A percentile compares a stretch with the other conserved stretches of the same genome.
Evolutionary conservation across 305 asterid species (phyloP).

Genomic region (Fraxinus sp.): DNA sequence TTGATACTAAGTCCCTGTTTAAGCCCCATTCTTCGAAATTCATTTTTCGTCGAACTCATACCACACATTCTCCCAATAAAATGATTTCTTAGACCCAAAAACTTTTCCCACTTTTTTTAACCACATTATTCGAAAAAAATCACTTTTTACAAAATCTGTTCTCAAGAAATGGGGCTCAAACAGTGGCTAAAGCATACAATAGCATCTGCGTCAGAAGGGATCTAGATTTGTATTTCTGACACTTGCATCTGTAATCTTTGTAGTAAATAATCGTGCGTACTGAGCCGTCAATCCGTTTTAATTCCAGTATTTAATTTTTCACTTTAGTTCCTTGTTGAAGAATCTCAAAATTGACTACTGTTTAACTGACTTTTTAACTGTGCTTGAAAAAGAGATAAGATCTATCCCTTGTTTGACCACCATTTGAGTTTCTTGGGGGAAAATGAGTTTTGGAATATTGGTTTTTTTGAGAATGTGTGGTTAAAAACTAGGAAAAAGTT

Average conservation of each 20-base stretch:
- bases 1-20: not conserved
- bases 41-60: not conserved
- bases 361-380: not conserved
- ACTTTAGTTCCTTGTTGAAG: not conserved
- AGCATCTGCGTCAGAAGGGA: not conserved
- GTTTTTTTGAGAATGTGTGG: not conserved
- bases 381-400: not conserved
- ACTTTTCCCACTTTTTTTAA: too few species aligned
- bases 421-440: not conserved
- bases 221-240: not conserved
- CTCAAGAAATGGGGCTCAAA: not conserved
- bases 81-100: too few species aligned
- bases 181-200: not conserved
- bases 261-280: not conserved
- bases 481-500: not conserved
- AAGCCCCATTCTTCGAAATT: not conserved
- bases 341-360: not conserved
- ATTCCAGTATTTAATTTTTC: not conserved
- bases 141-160: not conserved
- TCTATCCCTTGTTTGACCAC: not conserved
- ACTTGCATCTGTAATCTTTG: not conserved
- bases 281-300: not conserved
- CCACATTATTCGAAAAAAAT: too few species aligned
- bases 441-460: not conserved
- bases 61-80: too few species aligned